A percentile compares a stretch with the other conserved stretches of the same genome.
Evolutionary conservation across 2,329 filamentous ascomycete genomes (phyloP).

Genomic region (Talaromyces funiculosus): DNA sequence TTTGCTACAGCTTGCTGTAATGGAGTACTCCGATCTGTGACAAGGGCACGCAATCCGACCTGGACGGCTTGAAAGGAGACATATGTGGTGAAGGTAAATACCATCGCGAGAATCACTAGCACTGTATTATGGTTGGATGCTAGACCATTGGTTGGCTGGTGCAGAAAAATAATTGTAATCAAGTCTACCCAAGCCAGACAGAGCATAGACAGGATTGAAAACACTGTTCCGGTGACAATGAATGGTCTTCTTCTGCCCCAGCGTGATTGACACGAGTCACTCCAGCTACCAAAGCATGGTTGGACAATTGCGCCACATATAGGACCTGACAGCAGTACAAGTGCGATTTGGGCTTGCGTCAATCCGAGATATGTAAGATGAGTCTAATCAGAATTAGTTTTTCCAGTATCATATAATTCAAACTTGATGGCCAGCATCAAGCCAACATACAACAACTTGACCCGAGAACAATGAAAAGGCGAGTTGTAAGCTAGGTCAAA

Average conservation of each 20-base stretch:
- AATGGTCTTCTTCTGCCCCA: conserved; percentile 1
- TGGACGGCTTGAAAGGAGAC: not conserved
- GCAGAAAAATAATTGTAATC: not conserved
- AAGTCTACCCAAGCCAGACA: not conserved
- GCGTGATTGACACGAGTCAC: not conserved
- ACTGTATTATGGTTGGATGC: too few relatives aligned
- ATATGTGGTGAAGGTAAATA: not conserved
- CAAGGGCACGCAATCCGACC: not conserved
- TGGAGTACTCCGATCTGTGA: not conserved
- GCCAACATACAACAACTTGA: not conserved
- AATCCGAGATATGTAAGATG: not conserved
- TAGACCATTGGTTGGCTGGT: not conserved
- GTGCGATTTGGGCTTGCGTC: not conserved
- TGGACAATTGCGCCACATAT: not conserved
- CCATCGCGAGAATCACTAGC: too few relatives aligned
- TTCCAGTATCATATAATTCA: not conserved
- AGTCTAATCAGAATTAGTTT: not conserved
- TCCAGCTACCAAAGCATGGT: conserved; percentile 1
- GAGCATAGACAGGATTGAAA: not conserved
- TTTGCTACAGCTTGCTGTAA: not conserved
- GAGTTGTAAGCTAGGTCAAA: not conserved
- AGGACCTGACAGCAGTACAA: not conserved
- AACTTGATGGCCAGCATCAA: not conserved
- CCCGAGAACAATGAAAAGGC: not conserved
- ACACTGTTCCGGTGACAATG: not conserved